phyloP scores from a whole-genome alignment of 371 early-diverging fungal genomes.

The Lichtheimia corymbifera region DNA sequence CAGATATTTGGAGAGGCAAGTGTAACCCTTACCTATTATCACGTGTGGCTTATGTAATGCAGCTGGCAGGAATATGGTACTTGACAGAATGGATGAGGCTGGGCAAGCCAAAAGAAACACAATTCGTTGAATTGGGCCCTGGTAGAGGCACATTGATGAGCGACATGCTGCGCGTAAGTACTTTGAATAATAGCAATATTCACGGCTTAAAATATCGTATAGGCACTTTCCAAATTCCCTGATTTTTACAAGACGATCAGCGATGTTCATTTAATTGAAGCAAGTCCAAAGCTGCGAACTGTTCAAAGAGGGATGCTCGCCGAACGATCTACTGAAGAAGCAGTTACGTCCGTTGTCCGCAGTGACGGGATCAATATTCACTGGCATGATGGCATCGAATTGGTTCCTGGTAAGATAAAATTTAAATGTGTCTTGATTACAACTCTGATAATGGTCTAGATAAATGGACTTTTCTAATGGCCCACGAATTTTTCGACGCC shows the following conservation, averaged over 20 bases:
- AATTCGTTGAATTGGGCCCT: conserved; percentile 91
- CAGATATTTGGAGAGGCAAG: conserved; percentile 96
- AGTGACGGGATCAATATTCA: conserved; percentile 57
- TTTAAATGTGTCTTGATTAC: conserved; percentile 7
- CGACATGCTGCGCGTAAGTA: conserved; percentile 85
- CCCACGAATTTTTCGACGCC: conserved; percentile 98
- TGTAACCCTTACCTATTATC: conserved; percentile 1
- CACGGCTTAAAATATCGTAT: neutral
- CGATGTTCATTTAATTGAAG: conserved; percentile 82
- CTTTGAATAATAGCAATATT: neutral
- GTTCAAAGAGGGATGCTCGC: conserved; percentile 64
- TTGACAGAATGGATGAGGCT: conserved; percentile 71
- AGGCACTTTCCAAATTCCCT: conserved; percentile 70
- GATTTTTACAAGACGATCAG: conserved; percentile 62
- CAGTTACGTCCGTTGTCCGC: conserved; percentile 34
- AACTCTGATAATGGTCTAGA: conserved; percentile 23
- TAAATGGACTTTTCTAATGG: conserved; percentile 66
- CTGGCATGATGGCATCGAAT: conserved; percentile 79
- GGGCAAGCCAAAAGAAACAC: conserved; percentile 61
- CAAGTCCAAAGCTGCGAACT: conserved; percentile 75
- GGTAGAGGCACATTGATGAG: conserved; percentile 93
- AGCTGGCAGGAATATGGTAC: conserved; percentile 82
- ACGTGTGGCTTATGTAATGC: neutral
- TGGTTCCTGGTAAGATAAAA: conserved; percentile 54
- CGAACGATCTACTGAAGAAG: conserved; percentile 37